Conservation (phyloP, 2,329 filamentous ascomycete genomes). For the Gnomoniopsis smithogilvyi region DNA sequence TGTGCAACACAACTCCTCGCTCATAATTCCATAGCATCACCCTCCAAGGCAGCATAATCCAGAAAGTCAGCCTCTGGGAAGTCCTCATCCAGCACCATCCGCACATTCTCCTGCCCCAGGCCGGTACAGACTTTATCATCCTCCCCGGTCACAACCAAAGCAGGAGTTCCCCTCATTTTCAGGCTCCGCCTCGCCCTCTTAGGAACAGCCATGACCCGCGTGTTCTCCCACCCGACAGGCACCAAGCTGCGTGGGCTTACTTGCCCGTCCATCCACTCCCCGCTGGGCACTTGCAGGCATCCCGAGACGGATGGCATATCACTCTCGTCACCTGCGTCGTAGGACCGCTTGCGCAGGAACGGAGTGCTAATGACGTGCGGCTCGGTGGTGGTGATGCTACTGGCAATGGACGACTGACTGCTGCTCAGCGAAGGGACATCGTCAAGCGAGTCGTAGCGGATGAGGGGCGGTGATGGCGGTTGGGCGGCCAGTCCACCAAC, state of each 20-base stretch:
- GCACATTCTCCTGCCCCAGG: conserved; percentile 43
- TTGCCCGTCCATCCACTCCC: conserved; percentile 34
- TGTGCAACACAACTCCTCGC: conserved; percentile 21
- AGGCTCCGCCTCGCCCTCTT: conserved; percentile 18
- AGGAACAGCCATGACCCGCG: conserved; percentile 49
- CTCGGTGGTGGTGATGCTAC: conserved; percentile 24
- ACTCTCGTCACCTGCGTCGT: conserved; percentile 40
- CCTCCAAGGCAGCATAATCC: conserved; percentile 33
- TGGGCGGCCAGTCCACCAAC: conserved; percentile 67
- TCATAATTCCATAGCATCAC: conserved; percentile 39
- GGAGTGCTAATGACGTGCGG: conserved; percentile 11
- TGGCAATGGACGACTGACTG: conserved; percentile 52
- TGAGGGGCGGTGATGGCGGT: conserved; percentile 21
- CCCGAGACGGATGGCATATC: conserved; percentile 16
- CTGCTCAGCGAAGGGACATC: conserved; percentile 47
- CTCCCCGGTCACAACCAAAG: conserved; percentile 23
- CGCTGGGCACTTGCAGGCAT: conserved; percentile 16
- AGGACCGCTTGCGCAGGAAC: conserved; percentile 45
- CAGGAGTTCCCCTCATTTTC: conserved; percentile 11
- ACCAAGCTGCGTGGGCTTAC: conserved; percentile 37
- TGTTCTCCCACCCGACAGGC: conserved; percentile 35
- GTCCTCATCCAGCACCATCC: conserved; percentile 41
- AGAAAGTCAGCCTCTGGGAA: conserved; percentile 70
- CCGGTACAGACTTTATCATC: conserved; percentile 14
- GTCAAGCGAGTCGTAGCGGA: conserved; percentile 29